Conservation (phyloP, 1,284 basidiomycete species). For the Neolentinus lepideus region DNA sequence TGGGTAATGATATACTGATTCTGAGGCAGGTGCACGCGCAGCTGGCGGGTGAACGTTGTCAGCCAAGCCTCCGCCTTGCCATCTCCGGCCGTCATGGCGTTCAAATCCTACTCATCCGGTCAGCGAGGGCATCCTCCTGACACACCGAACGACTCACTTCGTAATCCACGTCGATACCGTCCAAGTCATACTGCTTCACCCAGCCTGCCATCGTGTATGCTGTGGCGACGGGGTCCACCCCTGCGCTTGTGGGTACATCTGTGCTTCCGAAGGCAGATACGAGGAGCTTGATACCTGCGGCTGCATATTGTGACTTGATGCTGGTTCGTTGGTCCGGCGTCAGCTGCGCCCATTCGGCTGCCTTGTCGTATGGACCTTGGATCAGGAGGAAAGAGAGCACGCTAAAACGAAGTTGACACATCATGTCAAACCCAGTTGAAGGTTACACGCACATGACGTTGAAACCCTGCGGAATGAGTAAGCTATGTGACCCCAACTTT, state of each 20-base stretch:
- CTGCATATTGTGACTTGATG: conserved; percentile 13
- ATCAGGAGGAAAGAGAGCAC: conserved; percentile 14
- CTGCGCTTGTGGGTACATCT: conserved; percentile 11
- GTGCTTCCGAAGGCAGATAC: conserved; percentile 16
- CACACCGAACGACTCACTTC: conserved; percentile 3
- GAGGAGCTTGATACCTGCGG: conserved; percentile 16
- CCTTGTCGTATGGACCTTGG: conserved; percentile 12
- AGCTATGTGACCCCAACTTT: background rate
- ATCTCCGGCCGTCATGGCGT: conserved; percentile 17
- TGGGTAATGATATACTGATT: conserved; percentile 16
- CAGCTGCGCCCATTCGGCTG: conserved; percentile 12
- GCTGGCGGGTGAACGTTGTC: conserved; percentile 16
- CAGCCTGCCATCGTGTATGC: conserved; percentile 16
- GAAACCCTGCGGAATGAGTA: background rate
- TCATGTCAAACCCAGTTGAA: background rate
- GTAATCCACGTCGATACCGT: conserved; percentile 27
- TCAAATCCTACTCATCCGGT: conserved; percentile 13
- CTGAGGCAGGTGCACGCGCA: conserved; percentile 16
- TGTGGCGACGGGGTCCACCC: conserved; percentile 8
- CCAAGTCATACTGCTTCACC: conserved; percentile 21
- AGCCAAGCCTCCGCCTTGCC: conserved; percentile 16
- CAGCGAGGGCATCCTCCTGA: background rate
- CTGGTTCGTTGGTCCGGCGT: conserved; percentile 7
- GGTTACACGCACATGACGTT: background rate
- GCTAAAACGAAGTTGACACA: background rate